phyloP scores from a whole-genome alignment of 495 filamentous ascomycete genomes.

The Diplogelasinospora grovesii region DNA sequence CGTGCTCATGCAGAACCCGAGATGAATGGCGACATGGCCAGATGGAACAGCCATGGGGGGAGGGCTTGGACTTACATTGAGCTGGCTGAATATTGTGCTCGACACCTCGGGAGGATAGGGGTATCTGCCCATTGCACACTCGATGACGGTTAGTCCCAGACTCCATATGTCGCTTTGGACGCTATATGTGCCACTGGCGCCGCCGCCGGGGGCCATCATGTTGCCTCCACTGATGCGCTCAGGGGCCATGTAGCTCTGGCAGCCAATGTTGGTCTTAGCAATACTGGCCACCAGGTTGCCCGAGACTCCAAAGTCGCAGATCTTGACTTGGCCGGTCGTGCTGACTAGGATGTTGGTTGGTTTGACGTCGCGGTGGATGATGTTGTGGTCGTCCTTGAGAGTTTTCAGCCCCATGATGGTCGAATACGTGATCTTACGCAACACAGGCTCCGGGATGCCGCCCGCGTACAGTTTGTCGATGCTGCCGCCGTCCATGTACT shows the following conservation, averaged over 20 bases:
- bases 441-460: constrained; percentile 80
- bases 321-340: constrained; percentile 85
- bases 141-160: constrained; percentile 88
- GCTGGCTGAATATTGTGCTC: constrained; percentile 95
- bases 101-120: constrained; percentile 98
- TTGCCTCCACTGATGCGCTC: constrained; percentile 87
- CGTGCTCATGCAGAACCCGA: too few species aligned
- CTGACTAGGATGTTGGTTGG: constrained; percentile 96
- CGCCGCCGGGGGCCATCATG: constrained; percentile 64
- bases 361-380: constrained; percentile 98
- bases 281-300: constrained; percentile 96
- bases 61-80: constrained; percentile 65
- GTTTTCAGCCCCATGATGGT: constrained; percentile 87
- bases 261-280: constrained; percentile 98
- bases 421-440: constrained; percentile 87
- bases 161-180: constrained; percentile 99
- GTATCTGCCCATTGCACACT: constrained; percentile 92
- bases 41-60: too few species aligned
- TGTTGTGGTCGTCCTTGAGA: constrained; percentile 97
- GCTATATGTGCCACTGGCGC: constrained; percentile 80
- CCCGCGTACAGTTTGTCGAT: constrained; percentile 96
- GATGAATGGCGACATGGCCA: too few species aligned
- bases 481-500: constrained; percentile 99
- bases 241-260: constrained; percentile 99
- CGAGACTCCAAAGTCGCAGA: constrained; percentile 97